phyloP scores from a whole-genome alignment of 805 yeast species.

The Scheffersomyces amazonensis region DNA sequence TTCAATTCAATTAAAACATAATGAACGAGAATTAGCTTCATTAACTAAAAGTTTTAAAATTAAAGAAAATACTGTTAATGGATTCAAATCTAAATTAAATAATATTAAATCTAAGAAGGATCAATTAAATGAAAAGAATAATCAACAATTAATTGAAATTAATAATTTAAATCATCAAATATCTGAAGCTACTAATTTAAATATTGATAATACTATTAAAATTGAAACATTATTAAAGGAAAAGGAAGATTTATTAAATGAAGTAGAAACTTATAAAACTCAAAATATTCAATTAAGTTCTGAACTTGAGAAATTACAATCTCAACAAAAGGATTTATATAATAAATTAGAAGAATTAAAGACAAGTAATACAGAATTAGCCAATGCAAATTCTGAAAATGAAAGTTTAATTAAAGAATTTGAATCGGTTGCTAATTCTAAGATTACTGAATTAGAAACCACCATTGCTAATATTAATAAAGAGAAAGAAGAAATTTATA shows the following conservation, averaged over 20 bases:
- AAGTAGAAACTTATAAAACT: constrained; percentile 4
- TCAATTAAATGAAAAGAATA: constrained; percentile 3
- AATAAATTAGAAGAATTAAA: constrained; percentile 4
- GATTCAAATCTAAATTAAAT: constrained; percentile 2
- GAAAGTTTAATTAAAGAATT: constrained; percentile 7
- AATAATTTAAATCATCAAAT: constrained; percentile 6
- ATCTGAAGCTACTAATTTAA: constrained; percentile 7
- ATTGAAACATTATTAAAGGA: constrained; percentile 15
- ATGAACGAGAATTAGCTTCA: constrained; percentile 25
- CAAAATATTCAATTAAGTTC: constrained; percentile 1
- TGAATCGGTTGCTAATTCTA: neutral
- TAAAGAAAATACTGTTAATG: constrained; percentile 9
- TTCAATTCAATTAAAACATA: constrained; percentile 21
- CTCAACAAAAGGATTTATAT: neutral
- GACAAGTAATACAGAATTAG: constrained; percentile 2
- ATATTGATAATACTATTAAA: constrained; percentile 9
- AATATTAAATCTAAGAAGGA: constrained; percentile 3
- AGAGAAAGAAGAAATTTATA: neutral
- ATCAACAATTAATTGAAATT: constrained; percentile 2
- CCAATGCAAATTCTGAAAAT: constrained; percentile 4
- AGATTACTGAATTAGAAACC: constrained; percentile 4
- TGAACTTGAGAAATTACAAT: constrained; percentile 3
- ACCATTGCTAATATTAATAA: neutral
- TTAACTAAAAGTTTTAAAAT: constrained; percentile 19
- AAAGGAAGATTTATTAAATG: constrained; percentile 20